Evolutionary conservation across 2,329 filamentous ascomycete species (phyloP).

Genomic region (Furcasterigmium furcatum): DNA sequence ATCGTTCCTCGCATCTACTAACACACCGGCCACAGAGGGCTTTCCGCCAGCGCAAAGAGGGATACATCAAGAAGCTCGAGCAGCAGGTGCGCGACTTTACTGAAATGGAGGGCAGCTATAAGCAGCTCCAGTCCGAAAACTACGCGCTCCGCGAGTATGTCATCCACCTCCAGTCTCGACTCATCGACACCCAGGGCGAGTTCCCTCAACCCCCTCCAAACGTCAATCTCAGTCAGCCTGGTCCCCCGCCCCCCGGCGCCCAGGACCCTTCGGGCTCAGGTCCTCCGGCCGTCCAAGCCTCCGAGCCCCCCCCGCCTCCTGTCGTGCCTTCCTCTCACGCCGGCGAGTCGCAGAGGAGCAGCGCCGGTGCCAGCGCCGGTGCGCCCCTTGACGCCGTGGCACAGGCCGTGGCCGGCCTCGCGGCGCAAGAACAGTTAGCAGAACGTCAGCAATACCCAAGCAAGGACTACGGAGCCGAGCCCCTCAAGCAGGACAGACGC

Average conservation of each 20-base stretch:
- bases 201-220: conserved; percentile 80
- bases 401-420: conserved; percentile 42
- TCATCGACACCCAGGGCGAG: conserved; percentile 81
- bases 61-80: conserved; percentile 96
- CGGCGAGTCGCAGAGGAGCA: not conserved
- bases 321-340: not conserved
- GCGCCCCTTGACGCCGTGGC: conserved; percentile 46
- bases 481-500: conserved; percentile 33
- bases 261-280: conserved; percentile 9
- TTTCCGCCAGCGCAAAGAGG: conserved; percentile 95
- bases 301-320: not conserved
- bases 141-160: conserved; percentile 90
- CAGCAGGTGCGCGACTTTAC: conserved; percentile 83
- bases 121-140: conserved; percentile 83
- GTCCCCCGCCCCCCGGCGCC: conserved; percentile 21
- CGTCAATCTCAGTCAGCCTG: conserved; percentile 60
- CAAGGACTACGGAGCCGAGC: conserved; percentile 33
- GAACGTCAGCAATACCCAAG: conserved; percentile 30
- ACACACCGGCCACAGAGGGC: conserved; percentile 63
- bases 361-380: conserved; percentile 17
- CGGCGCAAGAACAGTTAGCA: conserved; percentile 35
- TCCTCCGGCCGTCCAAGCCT: conserved; percentile 8
- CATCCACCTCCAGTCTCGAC: conserved; percentile 80
- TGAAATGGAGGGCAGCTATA: conserved; percentile 72
- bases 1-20: not conserved